Evolutionary conservation across 139 green algal species (phyloP).

Genomic region (Chlorella sp.): DNA sequence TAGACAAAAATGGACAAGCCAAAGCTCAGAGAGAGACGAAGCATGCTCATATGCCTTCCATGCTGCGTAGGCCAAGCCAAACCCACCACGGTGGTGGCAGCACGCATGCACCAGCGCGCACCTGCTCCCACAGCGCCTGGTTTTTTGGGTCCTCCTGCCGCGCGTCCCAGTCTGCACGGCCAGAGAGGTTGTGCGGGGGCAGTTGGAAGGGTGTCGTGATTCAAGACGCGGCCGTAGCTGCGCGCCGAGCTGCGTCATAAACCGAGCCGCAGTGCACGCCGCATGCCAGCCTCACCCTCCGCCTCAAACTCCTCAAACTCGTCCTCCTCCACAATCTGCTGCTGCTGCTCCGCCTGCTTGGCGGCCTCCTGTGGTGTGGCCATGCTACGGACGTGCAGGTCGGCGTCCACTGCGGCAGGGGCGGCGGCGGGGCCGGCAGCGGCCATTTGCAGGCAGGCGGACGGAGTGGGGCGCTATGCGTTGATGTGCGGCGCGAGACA

Average conservation of each 20-base stretch:
- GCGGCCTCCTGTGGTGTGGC: neutral
- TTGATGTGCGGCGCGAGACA: too few species aligned
- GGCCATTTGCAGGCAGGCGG: too few species aligned
- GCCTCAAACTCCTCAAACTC: slow-evolving; percentile 70
- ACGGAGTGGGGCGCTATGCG: too few species aligned
- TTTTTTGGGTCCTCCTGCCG: slow-evolving; percentile 44
- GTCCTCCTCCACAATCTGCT: slow-evolving; percentile 58
- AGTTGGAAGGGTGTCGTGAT: too few species aligned
- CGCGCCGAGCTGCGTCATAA: too few species aligned
- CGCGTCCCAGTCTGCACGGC: slow-evolving; percentile 41
- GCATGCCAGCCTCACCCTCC: slow-evolving; percentile 40
- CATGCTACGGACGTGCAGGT: neutral
- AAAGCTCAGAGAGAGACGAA: too few species aligned
- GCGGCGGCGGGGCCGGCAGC: neutral
- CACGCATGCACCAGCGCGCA: neutral
- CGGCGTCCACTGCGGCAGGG: too few species aligned
- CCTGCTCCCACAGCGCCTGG: slow-evolving; percentile 47
- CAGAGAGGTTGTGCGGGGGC: too few species aligned
- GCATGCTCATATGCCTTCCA: too few species aligned
- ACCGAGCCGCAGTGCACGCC: neutral
- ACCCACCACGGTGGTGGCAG: neutral
- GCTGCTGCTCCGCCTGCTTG: slow-evolving; percentile 10
- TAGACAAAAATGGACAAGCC: too few species aligned
- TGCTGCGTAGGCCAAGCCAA: too few species aligned
- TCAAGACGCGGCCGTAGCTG: too few species aligned